Percentiles rank a stretch among this genome's conserved stretches.
Conservation (phyloP, 148 eudicot species). For the Camellia granthamiana region DNA sequence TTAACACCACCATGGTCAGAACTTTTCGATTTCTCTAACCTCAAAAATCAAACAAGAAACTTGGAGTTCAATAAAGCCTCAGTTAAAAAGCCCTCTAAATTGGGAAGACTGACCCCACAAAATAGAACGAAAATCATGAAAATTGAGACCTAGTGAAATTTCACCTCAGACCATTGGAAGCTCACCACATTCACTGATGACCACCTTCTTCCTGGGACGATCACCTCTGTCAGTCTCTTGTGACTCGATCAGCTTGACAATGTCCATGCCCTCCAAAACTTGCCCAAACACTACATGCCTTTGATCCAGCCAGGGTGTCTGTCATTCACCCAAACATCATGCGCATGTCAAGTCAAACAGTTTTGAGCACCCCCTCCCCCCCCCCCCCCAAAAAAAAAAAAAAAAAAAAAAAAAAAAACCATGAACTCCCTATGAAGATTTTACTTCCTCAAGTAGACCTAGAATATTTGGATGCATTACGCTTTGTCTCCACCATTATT, state of each 20-base stretch:
- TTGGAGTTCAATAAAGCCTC: constrained; percentile 10
- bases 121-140: neutral
- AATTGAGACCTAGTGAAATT: neutral
- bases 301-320: constrained; percentile 94
- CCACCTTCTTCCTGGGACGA: constrained; percentile 77
- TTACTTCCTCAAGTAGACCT: neutral
- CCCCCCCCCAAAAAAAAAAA: too few relatives aligned
- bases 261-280: constrained; percentile 90
- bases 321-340: constrained; percentile 24
- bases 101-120: constrained; percentile 1
- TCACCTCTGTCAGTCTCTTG: constrained; percentile 93
- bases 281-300: constrained; percentile 95
- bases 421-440: neutral
- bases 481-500: too few relatives aligned
- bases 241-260: constrained; percentile 74
- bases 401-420: too few relatives aligned
- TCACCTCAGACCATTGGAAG: constrained; percentile 57
- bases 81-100: constrained; percentile 8
- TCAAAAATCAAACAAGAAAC: neutral
- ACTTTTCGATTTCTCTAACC: neutral
- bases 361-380: too few relatives aligned
- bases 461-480: neutral
- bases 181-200: constrained; percentile 82
- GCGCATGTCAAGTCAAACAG: neutral
- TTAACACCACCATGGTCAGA: neutral